Percentiles rank a stretch among this genome's conserved stretches.
Evolutionary conservation across 495 filamentous ascomycete species (phyloP).

Genomic region (Glutinoglossum americanum): DNA sequence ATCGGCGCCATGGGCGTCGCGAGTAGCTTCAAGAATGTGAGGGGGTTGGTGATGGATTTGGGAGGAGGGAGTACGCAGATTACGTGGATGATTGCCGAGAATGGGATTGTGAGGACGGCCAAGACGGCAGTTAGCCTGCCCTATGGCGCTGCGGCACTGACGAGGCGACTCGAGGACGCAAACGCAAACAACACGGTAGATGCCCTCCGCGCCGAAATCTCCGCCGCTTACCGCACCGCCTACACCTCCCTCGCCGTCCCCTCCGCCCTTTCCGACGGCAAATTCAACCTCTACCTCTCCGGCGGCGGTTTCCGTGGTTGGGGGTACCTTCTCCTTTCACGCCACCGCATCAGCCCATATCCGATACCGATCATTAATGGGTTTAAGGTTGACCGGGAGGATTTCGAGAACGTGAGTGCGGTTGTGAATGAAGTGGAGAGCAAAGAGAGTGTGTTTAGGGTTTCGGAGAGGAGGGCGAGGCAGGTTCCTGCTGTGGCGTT

Average conservation of each 20-base stretch:
- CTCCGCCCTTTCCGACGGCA: constrained; percentile 23
- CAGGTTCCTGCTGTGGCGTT: constrained; percentile 74
- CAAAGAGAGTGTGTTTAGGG: constrained; percentile 40
- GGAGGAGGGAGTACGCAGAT: constrained; percentile 84
- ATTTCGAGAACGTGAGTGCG: constrained; percentile 37
- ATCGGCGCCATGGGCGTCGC: constrained; percentile 71
- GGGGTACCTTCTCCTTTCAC: constrained; percentile 59
- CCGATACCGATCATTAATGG: constrained; percentile 74
- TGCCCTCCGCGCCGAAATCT: constrained; percentile 33
- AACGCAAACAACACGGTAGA: constrained; percentile 19
- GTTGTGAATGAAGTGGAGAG: constrained; percentile 30
- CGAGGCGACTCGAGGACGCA: constrained; percentile 28
- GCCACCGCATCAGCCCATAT: constrained; percentile 46
- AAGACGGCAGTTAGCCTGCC: constrained; percentile 37
- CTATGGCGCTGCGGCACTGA: constrained; percentile 72
- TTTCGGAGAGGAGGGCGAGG: constrained; percentile 56
- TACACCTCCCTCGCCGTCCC: constrained; percentile 36
- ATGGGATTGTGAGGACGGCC: constrained; percentile 29
- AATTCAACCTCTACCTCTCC: constrained; percentile 62
- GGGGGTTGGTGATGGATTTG: constrained; percentile 67
- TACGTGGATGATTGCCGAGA: constrained; percentile 49
- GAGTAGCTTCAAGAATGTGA: constrained; percentile 43
- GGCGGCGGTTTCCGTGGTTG: constrained; percentile 85
- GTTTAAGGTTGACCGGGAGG: constrained; percentile 37
- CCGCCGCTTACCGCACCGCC: constrained; percentile 34